These are phyloP conservation scores for Gardenia jasminoides DNA, from an alignment of 257 asterid genomes.

Conservation along the genomic window DNA sequence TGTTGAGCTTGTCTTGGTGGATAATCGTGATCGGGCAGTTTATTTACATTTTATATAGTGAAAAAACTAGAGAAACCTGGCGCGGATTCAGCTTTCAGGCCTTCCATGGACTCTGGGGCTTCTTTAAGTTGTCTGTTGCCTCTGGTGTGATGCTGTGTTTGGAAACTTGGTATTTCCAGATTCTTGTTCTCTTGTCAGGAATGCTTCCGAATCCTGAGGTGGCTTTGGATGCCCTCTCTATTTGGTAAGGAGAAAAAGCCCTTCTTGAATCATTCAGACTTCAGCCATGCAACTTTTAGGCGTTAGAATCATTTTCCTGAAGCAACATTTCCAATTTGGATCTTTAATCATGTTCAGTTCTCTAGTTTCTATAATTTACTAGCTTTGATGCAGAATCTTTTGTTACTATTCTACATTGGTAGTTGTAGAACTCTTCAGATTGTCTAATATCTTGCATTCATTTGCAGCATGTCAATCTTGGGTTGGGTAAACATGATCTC, in stretches of 20 bases:
- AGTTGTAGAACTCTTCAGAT: background rate
- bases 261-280: background rate
- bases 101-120: slow-evolving; percentile 49
- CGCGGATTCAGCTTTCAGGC: slow-evolving; percentile 50
- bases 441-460: background rate
- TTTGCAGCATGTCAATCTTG: slow-evolving; percentile 48
- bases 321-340: background rate
- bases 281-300: background rate
- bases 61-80: slow-evolving; percentile 50
- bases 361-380: too few species aligned
- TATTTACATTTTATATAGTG: slow-evolving; percentile 38
- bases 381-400: background rate
- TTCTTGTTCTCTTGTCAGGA: slow-evolving; percentile 49
- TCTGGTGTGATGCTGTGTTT: slow-evolving; percentile 65
- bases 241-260: slow-evolving; percentile 36
- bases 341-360: background rate
- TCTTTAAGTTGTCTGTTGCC: slow-evolving; percentile 54
- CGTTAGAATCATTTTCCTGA: background rate
- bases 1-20: slow-evolving; percentile 69
- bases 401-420: background rate
- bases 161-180: slow-evolving; percentile 62
- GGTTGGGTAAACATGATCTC: slow-evolving; percentile 72
- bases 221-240: slow-evolving; percentile 52
- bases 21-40: slow-evolving; percentile 52
- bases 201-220: slow-evolving; percentile 54